Evolutionary conservation across 176 grass and related monocot species (phyloP).

Genomic region (Triticum dicoccoides): DNA sequence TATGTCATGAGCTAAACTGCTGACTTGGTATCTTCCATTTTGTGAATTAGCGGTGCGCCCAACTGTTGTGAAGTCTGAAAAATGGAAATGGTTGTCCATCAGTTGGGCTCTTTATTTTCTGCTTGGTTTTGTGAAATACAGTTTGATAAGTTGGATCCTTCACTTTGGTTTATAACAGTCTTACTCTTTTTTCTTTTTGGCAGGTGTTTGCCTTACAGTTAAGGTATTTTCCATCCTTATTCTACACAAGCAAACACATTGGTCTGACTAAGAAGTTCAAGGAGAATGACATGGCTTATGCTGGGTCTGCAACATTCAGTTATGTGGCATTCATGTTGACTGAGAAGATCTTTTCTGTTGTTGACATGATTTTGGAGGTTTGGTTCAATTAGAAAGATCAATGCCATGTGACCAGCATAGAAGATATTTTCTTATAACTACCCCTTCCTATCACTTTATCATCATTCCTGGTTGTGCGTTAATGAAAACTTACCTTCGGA

Average conservation of each 20-base stretch:
- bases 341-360: no score
- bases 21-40: background rate
- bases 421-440: no score
- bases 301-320: no score
- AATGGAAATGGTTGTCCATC: background rate
- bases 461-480: no score
- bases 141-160: background rate
- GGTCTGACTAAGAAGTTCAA: no score
- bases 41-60: background rate
- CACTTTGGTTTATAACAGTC: background rate
- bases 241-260: background rate
- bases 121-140: background rate
- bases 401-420: no score
- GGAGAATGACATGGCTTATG: no score
- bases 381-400: no score
- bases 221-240: constrained; percentile 53
- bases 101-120: background rate
- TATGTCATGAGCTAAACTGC: background rate
- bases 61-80: background rate
- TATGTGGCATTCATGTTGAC: no score
- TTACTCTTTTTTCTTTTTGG: constrained; percentile 17
- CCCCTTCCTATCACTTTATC: no score
- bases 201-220: constrained; percentile 92
- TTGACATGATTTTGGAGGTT: no score
- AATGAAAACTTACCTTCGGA: no score